Evolutionary conservation across 257 asterid species (phyloP), one percentile per base, ranked within the genome.

Genomic region (Gynochthodes officinalis): DNA sequence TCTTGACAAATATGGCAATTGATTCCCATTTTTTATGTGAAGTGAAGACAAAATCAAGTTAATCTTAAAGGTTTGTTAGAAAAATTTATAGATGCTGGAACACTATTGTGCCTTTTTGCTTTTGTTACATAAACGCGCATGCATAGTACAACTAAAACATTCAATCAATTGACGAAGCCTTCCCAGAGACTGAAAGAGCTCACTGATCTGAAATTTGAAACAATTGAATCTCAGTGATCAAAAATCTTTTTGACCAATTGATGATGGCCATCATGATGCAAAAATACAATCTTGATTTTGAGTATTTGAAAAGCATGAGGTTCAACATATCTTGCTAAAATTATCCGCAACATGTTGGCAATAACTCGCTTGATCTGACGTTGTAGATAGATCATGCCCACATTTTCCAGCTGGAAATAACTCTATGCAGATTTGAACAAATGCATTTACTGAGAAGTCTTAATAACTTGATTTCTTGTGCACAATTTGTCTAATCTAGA

Each of bases 401-500:
- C 42, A 37, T 37, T 37, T 37, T 37, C 42, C 6, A 2, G 7
- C 42, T 37, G 42, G 42, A 37, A 7, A 37, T 37, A 37, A 37
- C 42, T 2, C 4, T 7, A 28, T 27, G 14, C 28, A 14, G 15
- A 58, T n/a, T 28, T 27, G 19, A 58, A 28, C 18, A 13, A 58
- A 14, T 48, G 68, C 27, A 10, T 9, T 63, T n/a, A 1, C 44
- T 4, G 28, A 64, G 69, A 39, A 23, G 21, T 40, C 21, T 23
- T 40, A 40, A 28, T 50, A 6, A 50, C 16, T 0, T 25, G 28
- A 3, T 71, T 57, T 7, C 43, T 49, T 28, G 60, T 5, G 12
- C 52, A 23, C 19, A 19, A 5, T 13, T 33, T 44, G 39, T 43
- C 69, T 39, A 66, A 62, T 59, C 59, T 73, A 92, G 98, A 72